Percentiles rank a stretch among this genome's conserved stretches.
These are phyloP conservation scores for Lolium multiflorum DNA, from an alignment of 176 grass and related monocot genomes.

Conservation along the genomic window DNA sequence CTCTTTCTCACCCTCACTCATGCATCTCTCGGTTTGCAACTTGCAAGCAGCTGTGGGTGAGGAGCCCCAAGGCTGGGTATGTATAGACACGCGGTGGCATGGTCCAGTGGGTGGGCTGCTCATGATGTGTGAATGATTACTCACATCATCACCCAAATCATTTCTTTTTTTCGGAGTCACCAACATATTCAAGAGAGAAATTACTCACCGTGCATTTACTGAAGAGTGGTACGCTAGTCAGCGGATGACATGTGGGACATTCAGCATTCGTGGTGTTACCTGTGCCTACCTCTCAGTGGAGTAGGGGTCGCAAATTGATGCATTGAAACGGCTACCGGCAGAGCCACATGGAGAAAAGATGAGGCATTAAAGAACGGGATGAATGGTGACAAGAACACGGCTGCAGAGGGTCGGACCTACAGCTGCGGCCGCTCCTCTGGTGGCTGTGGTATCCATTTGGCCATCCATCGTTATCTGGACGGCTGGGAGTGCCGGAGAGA, in stretches of 20 bases:
- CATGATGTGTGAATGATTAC: constrained; percentile 95
- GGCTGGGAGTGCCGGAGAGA: not conserved
- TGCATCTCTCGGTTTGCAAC: constrained; percentile 32
- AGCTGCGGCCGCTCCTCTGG: constrained; percentile 39
- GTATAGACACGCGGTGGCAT: constrained; percentile 56
- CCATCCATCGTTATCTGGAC: constrained; percentile 43
- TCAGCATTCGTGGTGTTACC: rapidly evolving
- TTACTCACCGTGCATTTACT: not conserved
- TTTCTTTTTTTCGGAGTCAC: constrained; percentile 45
- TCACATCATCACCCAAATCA: constrained; percentile 34
- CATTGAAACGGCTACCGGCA: not conserved
- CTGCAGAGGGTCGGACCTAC: constrained; percentile 59
- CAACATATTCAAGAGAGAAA: constrained; percentile 18
- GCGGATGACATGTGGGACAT: not conserved
- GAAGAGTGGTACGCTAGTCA: not conserved
- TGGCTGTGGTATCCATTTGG: not conserved
- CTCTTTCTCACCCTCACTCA: constrained; percentile 26
- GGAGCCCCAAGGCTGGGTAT: constrained; percentile 56
- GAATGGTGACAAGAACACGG: constrained; percentile 64
- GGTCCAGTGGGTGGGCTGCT: constrained; percentile 42
- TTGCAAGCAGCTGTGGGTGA: constrained; percentile 44
- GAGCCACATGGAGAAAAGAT: constrained; percentile 49
- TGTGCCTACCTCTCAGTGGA: not conserved
- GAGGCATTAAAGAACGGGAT: constrained; percentile 66
- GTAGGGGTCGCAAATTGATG: not conserved